A percentile compares a stretch with the other conserved stretches of the same genome.
Evolutionary conservation across 116 monocot genomes (phyloP).

Genomic region (Dioscorea cayenensis): DNA sequence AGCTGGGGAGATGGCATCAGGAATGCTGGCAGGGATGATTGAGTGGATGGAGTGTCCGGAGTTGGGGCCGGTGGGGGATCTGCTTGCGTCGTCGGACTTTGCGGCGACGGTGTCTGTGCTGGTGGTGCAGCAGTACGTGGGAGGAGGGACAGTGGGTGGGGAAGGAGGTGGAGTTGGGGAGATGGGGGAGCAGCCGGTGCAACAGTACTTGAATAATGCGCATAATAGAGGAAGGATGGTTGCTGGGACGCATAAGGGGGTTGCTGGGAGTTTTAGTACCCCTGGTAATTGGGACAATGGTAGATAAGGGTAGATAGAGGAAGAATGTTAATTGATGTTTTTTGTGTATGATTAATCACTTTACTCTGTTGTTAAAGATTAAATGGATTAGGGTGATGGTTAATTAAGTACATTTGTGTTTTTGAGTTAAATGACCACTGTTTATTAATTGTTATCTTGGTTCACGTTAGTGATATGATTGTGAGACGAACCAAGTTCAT

Average conservation of each 20-base stretch:
- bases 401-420: too few species aligned
- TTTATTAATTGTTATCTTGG: too few species aligned
- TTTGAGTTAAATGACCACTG: too few species aligned
- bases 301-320: too few species aligned
- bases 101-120: constrained; percentile 18
- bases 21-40: constrained; percentile 13
- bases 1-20: not conserved
- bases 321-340: too few species aligned
- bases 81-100: constrained; percentile 31
- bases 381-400: too few species aligned
- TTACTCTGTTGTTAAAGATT: too few species aligned
- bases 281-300: not conserved
- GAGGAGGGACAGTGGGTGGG: not conserved
- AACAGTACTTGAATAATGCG: constrained; percentile 10
- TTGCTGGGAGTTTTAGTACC: not conserved
- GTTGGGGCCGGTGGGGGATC: constrained; percentile 28
- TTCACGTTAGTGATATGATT: too few species aligned
- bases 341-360: too few species aligned
- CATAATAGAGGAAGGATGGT: constrained; percentile 4
- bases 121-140: constrained; percentile 20
- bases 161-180: not conserved
- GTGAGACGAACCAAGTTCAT: too few species aligned
- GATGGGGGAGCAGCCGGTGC: not conserved
- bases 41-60: constrained; percentile 34
- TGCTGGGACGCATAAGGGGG: constrained; percentile 5